Conservation (phyloP, 2,329 filamentous ascomycete genomes). For the Volutella citrinella region DNA sequence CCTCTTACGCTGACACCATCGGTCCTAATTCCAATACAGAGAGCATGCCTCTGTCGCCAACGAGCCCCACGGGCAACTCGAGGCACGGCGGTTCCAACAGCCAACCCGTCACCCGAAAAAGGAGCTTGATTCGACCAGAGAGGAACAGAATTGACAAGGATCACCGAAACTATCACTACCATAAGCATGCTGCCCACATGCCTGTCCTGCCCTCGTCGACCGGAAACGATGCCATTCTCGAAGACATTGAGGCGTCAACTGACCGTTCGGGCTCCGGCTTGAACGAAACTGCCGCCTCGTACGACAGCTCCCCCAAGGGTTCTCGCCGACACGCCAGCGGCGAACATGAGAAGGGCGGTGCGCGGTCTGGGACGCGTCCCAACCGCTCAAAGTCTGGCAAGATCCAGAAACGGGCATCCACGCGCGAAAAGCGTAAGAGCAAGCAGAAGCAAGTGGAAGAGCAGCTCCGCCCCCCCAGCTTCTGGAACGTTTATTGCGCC, state of each 20-base stretch:
- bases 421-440: constrained; percentile 39
- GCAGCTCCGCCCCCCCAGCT: constrained; percentile 72
- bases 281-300: constrained; percentile 43
- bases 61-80: constrained; percentile 31
- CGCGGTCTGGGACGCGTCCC: constrained; percentile 30
- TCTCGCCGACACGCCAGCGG: constrained; percentile 32
- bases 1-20: constrained; percentile 58
- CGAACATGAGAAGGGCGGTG: constrained; percentile 31
- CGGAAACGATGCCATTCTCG: constrained; percentile 83
- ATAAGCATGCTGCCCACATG: constrained; percentile 93
- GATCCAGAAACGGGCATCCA: constrained; percentile 42
- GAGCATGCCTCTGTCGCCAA: constrained; percentile 51
- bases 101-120: constrained; percentile 62
- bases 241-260: constrained; percentile 68
- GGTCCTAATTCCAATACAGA: constrained; percentile 56
- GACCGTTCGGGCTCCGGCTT: constrained; percentile 48
- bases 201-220: constrained; percentile 85
- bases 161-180: constrained; percentile 94
- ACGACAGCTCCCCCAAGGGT: constrained; percentile 41
- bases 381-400: constrained; percentile 54
- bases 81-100: constrained; percentile 28
- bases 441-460: constrained; percentile 56
- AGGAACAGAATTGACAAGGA: constrained; percentile 79
- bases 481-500: constrained; percentile 95
- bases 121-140: constrained; percentile 86